A percentile compares a stretch with the other conserved stretches of the same genome.
phyloP scores from a whole-genome alignment of 129 eudicot species.

The Arctium lappa region DNA sequence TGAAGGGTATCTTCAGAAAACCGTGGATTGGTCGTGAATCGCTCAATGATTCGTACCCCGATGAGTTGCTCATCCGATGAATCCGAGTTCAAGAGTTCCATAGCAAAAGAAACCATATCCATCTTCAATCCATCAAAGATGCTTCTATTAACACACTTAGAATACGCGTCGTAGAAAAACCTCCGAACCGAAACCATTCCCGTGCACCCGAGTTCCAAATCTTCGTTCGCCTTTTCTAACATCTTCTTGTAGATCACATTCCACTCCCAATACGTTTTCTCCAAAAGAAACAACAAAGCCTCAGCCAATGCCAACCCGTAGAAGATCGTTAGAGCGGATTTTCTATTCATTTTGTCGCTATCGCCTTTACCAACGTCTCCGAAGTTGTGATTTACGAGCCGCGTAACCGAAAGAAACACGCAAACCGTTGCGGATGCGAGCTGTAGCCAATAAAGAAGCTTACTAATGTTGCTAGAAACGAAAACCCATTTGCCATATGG shows the following conservation, averaged over 20 bases:
- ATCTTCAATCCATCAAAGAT: constrained; percentile 86
- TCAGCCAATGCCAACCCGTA: constrained; percentile 84
- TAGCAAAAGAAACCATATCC: constrained; percentile 93
- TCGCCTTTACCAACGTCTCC: constrained; percentile 37
- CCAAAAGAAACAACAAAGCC: constrained; percentile 79
- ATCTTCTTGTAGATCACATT: constrained; percentile 47
- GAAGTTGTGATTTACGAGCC: constrained; percentile 49
- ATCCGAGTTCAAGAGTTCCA: constrained; percentile 71
- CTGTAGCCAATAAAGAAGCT: constrained; percentile 74
- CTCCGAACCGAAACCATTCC: constrained; percentile 66
- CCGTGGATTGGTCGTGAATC: constrained; percentile 48
- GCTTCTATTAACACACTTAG: constrained; percentile 64
- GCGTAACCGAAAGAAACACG: constrained; percentile 60
- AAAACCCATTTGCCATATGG: constrained; percentile 73
- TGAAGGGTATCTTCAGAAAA: constrained; percentile 77
- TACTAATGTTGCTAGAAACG: constrained; percentile 63
- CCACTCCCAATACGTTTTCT: constrained; percentile 91
- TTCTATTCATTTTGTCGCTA: constrained; percentile 52
- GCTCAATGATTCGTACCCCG: constrained; percentile 60
- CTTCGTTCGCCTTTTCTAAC: constrained; percentile 60
- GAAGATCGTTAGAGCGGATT: constrained; percentile 64
- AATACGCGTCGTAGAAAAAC: constrained; percentile 89
- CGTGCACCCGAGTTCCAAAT: constrained; percentile 65
- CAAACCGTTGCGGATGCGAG: constrained; percentile 66
- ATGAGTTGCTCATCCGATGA: constrained; percentile 88